Base-by-base conservation (phyloP, 2,329 filamentous ascomycete genomes). In the Cercospora nicotianae region DNA sequence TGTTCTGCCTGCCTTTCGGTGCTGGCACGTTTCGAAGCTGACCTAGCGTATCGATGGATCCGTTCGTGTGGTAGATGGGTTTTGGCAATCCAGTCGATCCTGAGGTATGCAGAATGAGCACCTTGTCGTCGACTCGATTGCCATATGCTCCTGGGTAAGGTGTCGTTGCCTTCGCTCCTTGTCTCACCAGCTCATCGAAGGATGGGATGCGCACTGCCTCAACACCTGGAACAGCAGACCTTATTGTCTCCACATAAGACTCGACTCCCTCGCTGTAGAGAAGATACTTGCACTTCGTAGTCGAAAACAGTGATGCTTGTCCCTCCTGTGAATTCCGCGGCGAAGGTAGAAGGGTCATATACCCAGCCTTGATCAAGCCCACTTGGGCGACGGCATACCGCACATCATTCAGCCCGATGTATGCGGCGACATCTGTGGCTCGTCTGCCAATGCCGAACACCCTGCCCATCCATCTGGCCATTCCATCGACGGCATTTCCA, bases 361-460 rank as follows among this genome's bases (percentile, higher is more conserved):
- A 72, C 16, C 74, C 74, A 10, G 73, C 74, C 51, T 72, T 74
- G 51, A 72, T 69, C 13, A 70, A 60, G 6, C 70, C 74, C 18
- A 73, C 59, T 31, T 73, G 67, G 8, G 68, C 66, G 51, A 72
- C 66, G 10, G 70, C 69, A 57, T 75, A 75, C 39, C 71, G 65
- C 8, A 67, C 66, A 33, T 75, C 72, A 33, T 72, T 72, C 26
- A 70, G 39, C n/a, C 72, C 74, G 26, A 75, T 71, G 36, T 74
- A 76, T 7, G 74, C 69, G 18, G 72, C 71, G 13, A 75, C 67
- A 45, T 68, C 72, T 70, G 51, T 66, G 67, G 23, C 72, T n/a
- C 31, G 69, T 45, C 28, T 67, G 55, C 65, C 71, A 72, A 67
- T 51, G 12, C 75, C 74, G 8, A 72, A 67, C 12, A 66, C 65